Evolutionary conservation across 2,329 filamentous ascomycete species (phyloP).

Genomic region (Gremmenia infestans): DNA sequence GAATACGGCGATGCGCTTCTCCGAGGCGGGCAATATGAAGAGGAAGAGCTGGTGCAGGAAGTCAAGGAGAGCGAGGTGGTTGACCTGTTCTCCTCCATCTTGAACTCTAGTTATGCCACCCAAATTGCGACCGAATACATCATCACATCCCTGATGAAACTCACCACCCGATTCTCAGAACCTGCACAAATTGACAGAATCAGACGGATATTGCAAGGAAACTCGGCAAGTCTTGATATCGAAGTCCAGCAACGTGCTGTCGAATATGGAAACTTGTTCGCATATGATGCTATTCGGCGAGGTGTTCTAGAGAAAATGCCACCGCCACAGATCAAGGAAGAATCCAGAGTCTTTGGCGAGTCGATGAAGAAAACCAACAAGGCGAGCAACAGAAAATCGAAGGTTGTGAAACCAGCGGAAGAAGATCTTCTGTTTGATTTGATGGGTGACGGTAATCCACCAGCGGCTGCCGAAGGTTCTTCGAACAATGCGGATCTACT

Average conservation of each 20-base stretch:
- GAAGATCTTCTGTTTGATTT: conserved; percentile 89
- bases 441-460: conserved; percentile 75
- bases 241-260: conserved; percentile 95
- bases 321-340: conserved; percentile 91
- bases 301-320: conserved; percentile 98
- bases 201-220: conserved; percentile 67
- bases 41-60: conserved; percentile 76
- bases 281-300: conserved; percentile 76
- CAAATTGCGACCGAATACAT: conserved; percentile 95
- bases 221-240: conserved; percentile 85
- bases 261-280: conserved; percentile 93
- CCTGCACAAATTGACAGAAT: conserved; percentile 82
- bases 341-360: conserved; percentile 84
- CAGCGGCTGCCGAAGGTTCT: conserved; percentile 63
- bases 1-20: conserved; percentile 93
- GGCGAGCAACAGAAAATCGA: conserved; percentile 68
- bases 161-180: conserved; percentile 83
- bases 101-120: conserved; percentile 91
- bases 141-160: conserved; percentile 88
- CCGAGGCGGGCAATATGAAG: conserved; percentile 84
- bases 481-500: conserved; percentile 80
- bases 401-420: conserved; percentile 76
- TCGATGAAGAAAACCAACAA: conserved; percentile 65
- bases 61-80: conserved; percentile 87
- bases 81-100: conserved; percentile 85